Percentiles rank a stretch among this genome's conserved stretches.
Conservation (phyloP, 2,329 filamentous ascomycete genomes). For the Monilinia fructicola region DNA sequence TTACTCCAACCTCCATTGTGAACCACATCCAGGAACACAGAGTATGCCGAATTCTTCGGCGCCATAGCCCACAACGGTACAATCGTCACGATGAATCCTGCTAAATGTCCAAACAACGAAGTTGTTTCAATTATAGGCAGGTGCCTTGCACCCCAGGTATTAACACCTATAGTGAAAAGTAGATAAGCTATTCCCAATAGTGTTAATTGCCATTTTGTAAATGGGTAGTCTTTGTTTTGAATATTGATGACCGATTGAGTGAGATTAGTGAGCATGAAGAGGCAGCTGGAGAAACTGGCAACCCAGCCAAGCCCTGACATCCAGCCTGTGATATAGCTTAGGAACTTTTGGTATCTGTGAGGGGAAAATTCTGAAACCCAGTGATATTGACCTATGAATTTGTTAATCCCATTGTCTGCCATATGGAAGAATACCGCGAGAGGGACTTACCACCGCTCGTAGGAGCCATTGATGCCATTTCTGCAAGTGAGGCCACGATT, state of each 20-base stretch:
- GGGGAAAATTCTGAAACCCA: conserved; percentile 58
- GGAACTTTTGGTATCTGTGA: conserved; percentile 48
- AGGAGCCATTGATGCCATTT: conserved; percentile 37
- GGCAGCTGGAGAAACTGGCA: conserved; percentile 43
- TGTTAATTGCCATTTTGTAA: conserved; percentile 46
- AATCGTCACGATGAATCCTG: conserved; percentile 47
- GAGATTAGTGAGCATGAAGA: conserved; percentile 47
- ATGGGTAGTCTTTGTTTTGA: conserved; percentile 42
- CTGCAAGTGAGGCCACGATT: conserved; percentile 35
- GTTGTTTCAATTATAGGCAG: conserved; percentile 48
- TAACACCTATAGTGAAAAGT: conserved; percentile 46
- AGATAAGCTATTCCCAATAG: conserved; percentile 47
- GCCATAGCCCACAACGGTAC: conserved; percentile 42
- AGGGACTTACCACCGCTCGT: conserved; percentile 29
- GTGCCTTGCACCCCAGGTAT: conserved; percentile 45
- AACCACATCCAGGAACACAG: conserved; percentile 40
- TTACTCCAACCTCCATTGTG: conserved; percentile 42
- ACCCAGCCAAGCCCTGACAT: conserved; percentile 50
- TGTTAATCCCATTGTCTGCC: conserved; percentile 40
- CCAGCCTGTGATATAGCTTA: conserved; percentile 53
- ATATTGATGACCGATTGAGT: conserved; percentile 45
- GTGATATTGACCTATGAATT: conserved; percentile 54
- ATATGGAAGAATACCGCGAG: not conserved
- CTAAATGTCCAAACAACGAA: conserved; percentile 47
- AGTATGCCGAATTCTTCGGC: conserved; percentile 33